phyloP scores from a whole-genome alignment of 768 basidiomycete species.

The Dacryopinax spathularia region DNA sequence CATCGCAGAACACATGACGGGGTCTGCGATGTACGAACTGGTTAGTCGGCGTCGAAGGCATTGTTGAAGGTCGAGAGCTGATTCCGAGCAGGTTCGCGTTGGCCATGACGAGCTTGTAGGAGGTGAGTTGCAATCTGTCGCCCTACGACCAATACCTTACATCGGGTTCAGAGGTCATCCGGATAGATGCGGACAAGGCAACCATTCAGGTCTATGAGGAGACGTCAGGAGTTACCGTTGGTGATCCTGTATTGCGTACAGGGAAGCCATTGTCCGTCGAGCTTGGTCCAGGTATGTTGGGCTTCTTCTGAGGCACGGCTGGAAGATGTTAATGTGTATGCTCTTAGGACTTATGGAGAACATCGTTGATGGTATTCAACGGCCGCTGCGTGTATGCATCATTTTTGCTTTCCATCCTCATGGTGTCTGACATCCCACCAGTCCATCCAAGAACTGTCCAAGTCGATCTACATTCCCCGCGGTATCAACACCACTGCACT shows the following conservation, averaged over 20 bases:
- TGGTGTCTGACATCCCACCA: constrained; percentile 25
- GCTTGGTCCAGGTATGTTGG: constrained; percentile 72
- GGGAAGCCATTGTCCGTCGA: constrained; percentile 97
- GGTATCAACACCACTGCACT: constrained; percentile 97
- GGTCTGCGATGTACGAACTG: constrained; percentile 94
- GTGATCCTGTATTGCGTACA: constrained; percentile 92
- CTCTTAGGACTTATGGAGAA: constrained; percentile 91
- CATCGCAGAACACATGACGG: constrained; percentile 90
- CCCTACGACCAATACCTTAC: constrained; percentile 6
- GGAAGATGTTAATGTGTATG: background rate
- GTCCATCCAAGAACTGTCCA: constrained; percentile 90
- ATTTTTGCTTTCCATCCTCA: constrained; percentile 6
- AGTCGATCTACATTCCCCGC: constrained; percentile 98
- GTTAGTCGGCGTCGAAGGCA: constrained; percentile 28
- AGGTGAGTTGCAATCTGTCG: constrained; percentile 37
- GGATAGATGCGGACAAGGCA: constrained; percentile 94
- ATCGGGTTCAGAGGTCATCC: constrained; percentile 74
- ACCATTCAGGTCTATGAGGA: constrained; percentile 99
- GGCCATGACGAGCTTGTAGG: constrained; percentile 97
- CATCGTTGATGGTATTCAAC: constrained; percentile 94
- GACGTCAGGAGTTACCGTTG: constrained; percentile 96
- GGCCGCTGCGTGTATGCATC: constrained; percentile 63
- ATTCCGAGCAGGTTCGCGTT: constrained; percentile 44
- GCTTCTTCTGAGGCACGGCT: background rate
- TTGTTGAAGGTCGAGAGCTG: background rate